phyloP scores from a whole-genome alignment of 495 filamentous ascomycete species.

The Astrothelium macrocarpum region DNA sequence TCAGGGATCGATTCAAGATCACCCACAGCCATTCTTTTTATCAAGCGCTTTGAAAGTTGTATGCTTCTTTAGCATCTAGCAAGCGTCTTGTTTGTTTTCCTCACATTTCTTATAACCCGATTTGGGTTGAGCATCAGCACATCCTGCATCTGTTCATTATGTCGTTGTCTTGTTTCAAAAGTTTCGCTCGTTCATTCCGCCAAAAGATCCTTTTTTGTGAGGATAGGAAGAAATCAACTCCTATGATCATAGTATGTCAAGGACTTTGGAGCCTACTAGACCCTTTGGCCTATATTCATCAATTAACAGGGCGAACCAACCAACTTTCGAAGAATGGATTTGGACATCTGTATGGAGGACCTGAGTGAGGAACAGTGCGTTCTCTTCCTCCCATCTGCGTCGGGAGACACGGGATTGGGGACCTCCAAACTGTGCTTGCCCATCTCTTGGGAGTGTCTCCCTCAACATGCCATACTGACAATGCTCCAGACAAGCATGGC shows the following conservation, averaged over 20 bases:
- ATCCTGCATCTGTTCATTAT: conserved; percentile 8
- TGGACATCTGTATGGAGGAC: conserved; percentile 17
- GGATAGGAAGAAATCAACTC: neutral
- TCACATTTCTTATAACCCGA: neutral
- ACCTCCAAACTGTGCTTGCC: neutral
- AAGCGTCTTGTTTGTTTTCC: neutral
- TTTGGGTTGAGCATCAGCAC: conserved; percentile 10
- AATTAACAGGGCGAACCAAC: conserved; percentile 24
- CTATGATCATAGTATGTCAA: conserved; percentile 16
- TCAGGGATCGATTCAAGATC: neutral
- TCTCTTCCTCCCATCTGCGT: conserved; percentile 1
- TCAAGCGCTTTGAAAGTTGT: neutral
- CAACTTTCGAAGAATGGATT: conserved; percentile 27
- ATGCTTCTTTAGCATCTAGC: conserved; percentile 5
- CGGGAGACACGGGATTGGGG: neutral
- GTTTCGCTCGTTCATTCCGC: neutral
- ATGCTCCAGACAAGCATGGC: conserved; percentile 18
- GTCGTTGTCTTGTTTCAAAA: neutral
- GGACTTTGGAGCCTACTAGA: neutral
- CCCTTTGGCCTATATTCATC: neutral
- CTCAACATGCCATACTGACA: neutral
- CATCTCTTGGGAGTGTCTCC: neutral
- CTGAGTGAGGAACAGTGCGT: conserved; percentile 28
- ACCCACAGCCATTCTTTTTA: neutral
- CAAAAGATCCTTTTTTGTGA: conserved; percentile 3